Conservation (phyloP, 2,329 filamentous ascomycete genomes). For the Penicillium rolfsii region DNA sequence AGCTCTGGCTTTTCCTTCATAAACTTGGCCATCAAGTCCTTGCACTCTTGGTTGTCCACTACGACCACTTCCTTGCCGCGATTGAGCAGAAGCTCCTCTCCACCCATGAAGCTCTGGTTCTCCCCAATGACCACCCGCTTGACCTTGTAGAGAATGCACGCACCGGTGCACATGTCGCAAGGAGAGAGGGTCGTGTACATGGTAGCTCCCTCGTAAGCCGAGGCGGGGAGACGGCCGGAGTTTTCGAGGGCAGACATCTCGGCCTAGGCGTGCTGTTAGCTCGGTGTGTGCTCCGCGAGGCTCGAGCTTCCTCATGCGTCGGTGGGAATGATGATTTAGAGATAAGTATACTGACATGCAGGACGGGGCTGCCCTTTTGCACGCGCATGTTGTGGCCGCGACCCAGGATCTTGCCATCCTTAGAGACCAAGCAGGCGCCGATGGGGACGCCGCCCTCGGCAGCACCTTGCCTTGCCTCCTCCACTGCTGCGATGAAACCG, state of each 20-base stretch:
- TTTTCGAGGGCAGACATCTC: conserved; percentile 77
- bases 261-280: conserved; percentile 56
- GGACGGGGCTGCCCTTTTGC: conserved; percentile 70
- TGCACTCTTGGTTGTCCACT: conserved; percentile 66
- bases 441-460: conserved; percentile 63
- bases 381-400: conserved; percentile 76
- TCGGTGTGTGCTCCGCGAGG: neutral
- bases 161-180: conserved; percentile 81
- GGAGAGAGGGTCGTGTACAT: conserved; percentile 83
- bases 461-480: conserved; percentile 59
- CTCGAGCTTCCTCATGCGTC: neutral
- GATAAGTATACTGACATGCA: conserved; percentile 61
- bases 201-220: conserved; percentile 70
- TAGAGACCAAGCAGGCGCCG: conserved; percentile 66
- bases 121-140: conserved; percentile 75
- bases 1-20: conserved; percentile 72
- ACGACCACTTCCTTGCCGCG: conserved; percentile 75
- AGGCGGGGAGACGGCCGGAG: conserved; percentile 71
- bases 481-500: conserved; percentile 61
- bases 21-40: conserved; percentile 71
- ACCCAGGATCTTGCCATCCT: conserved; percentile 70
- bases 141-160: conserved; percentile 75
- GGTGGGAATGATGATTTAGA: neutral
- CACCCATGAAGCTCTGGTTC: conserved; percentile 74
- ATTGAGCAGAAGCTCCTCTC: conserved; percentile 69